Percentiles rank a stretch among this genome's conserved stretches.
Conservation (phyloP, 352 stramenopile species). For the Aphanomyces invadans region DNA sequence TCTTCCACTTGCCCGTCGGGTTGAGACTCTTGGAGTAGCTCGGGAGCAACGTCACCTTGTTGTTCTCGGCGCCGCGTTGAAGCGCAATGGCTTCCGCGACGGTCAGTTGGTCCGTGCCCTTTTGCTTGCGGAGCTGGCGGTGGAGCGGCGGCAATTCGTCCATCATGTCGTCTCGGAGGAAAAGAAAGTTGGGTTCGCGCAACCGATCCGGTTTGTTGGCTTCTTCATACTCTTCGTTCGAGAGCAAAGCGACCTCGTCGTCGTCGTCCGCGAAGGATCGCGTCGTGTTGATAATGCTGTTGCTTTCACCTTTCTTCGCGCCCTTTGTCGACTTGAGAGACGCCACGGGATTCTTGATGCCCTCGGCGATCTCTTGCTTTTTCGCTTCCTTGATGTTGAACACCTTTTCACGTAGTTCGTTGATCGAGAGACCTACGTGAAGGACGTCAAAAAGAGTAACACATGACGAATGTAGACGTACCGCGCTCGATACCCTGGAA, state of each 20-base stretch:
- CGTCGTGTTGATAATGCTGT: neutral
- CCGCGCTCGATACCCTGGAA: constrained; percentile 59
- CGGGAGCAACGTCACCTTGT: constrained; percentile 60
- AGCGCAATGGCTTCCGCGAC: constrained; percentile 67
- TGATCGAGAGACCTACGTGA: constrained; percentile 32
- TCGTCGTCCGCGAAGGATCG: constrained; percentile 38
- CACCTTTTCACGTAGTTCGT: constrained; percentile 51
- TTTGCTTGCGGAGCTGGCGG: constrained; percentile 73
- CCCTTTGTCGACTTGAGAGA: constrained; percentile 35
- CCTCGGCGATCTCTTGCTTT: constrained; percentile 38
- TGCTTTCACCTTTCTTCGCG: constrained; percentile 21
- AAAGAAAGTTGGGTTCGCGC: constrained; percentile 82
- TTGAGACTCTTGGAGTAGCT: constrained; percentile 64
- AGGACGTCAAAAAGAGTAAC: neutral
- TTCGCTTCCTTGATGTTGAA: constrained; percentile 43
- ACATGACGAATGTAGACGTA: neutral
- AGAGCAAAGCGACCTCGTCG: constrained; percentile 31
- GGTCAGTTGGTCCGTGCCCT: constrained; percentile 70
- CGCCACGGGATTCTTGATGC: constrained; percentile 55
- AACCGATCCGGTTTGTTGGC: constrained; percentile 59
- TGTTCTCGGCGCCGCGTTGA: constrained; percentile 62
- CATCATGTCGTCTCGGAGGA: constrained; percentile 68
- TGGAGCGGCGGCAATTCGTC: constrained; percentile 69
- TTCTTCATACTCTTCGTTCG: constrained; percentile 44
- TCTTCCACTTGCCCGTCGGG: constrained; percentile 54